Percentiles rank a stretch among this genome's conserved stretches.
Evolutionary conservation across 1,284 basidiomycete species (phyloP).

Genomic region (Salmacisia buchloeana): DNA sequence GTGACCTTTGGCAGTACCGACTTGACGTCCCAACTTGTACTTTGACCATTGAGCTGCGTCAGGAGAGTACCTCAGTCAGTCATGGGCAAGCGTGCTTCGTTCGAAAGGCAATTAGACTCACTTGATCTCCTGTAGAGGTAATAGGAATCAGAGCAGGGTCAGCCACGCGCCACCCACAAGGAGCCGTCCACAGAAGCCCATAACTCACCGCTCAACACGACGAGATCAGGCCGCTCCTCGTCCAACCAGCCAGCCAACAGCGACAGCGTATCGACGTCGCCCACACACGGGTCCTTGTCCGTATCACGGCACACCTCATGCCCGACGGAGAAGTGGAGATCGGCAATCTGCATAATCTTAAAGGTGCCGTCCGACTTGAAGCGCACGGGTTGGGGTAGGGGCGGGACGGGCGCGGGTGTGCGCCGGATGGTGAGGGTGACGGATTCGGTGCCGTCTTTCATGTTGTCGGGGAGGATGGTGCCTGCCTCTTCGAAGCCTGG

Average conservation of each 20-base stretch:
- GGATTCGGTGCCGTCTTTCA: constrained; percentile 2
- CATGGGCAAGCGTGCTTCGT: constrained; percentile 60
- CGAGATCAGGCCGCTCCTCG: constrained; percentile 76
- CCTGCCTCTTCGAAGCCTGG: constrained; percentile 36
- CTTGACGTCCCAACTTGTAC: constrained; percentile 76
- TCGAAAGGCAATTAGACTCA: constrained; percentile 52
- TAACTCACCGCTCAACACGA: constrained; percentile 58
- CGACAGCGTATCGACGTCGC: constrained; percentile 33
- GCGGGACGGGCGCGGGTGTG: constrained; percentile 19
- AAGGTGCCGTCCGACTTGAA: constrained; percentile 38
- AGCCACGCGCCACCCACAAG: neutral
- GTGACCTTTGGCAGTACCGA: constrained; percentile 84
- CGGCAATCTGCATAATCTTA: constrained; percentile 45
- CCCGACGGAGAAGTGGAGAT: constrained; percentile 40
- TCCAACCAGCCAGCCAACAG: constrained; percentile 54
- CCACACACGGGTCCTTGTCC: constrained; percentile 20
- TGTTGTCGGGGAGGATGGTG: constrained; percentile 16
- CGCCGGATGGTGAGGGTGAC: constrained; percentile 26
- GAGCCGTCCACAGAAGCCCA: neutral
- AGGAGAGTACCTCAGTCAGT: constrained; percentile 62
- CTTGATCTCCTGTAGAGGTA: neutral
- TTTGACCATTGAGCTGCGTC: constrained; percentile 59
- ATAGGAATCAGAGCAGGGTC: constrained; percentile 12
- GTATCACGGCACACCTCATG: constrained; percentile 39
- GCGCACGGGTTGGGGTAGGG: constrained; percentile 12